Evolutionary conservation across 2,329 filamentous ascomycete species (phyloP), one percentile per base, ranked within the genome.

Genomic region (Hypoxylon sp.): DNA sequence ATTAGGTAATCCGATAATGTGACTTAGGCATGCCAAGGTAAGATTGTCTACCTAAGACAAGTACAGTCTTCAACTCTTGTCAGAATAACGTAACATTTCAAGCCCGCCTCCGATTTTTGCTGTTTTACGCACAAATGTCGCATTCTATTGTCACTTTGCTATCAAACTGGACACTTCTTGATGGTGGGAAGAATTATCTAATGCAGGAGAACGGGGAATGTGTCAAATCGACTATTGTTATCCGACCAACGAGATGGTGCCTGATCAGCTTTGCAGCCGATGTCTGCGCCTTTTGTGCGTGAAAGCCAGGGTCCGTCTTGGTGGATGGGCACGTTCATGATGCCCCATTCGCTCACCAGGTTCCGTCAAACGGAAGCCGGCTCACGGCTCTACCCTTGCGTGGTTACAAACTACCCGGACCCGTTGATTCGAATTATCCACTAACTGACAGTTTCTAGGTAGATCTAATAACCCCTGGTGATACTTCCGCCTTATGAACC

Each of bases 201-300:
- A 68, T 68, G 60, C 53, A 60, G 39, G 39, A 57, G 42, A 37
- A 70, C 46, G 58, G 68, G 50, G 50, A 29, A 26, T 35, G 53
- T 47, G 29, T 31, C 60, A 24, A 59, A 47, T 48, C 37, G n/a
- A 50, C 35, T 35, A 24, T 51, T 54, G 35, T 46, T 37, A 60
- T 59, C 59, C 59, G 42, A 68, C 62, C 65, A 71, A 62, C 65
- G 42, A 46, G 51, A 50, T 50, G 26, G 48, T 48, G 59, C 52
- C 66, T 57, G 29, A 64, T 66, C 59, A 64, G 14, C 9, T 48
- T 37, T 55, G 44, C 59, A 61, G 62, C 39, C 24, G 64, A 52
- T 44, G 39, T 59, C 46, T 71, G 70, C 70, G 70, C n/a, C 62
- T 72, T 72, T 72, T 72, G 70, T 72, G 70, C 70, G 67, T 66